These are phyloP conservation scores for Diaporthe aspalathi DNA, from an alignment of 2,329 filamentous ascomycete genomes.

Conservation along the genomic window DNA sequence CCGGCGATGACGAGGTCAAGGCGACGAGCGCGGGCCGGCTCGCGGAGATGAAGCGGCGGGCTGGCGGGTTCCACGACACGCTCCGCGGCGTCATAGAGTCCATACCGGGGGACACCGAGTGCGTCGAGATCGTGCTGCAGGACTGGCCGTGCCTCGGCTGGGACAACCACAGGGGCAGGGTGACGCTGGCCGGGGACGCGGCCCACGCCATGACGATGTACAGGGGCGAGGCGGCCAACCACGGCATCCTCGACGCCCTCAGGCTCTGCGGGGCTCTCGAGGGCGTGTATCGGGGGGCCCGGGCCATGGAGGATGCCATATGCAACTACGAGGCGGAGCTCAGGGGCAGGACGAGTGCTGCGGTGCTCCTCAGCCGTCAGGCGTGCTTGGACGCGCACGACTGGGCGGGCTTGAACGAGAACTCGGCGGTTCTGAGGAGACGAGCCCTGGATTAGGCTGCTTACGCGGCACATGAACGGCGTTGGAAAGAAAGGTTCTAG, in stretches of 20 bases:
- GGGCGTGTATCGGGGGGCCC: conserved; percentile 38
- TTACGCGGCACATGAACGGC: accelerated
- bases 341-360: conserved; percentile 15
- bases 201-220: conserved; percentile 71
- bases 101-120: conserved; percentile 56
- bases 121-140: conserved; percentile 45
- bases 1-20: conserved; percentile 48
- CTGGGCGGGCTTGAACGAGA: conserved; percentile 30
- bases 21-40: conserved; percentile 48
- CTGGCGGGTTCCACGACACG: conserved; percentile 49
- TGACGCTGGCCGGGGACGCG: conserved; percentile 64
- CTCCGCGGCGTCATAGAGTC: conserved; percentile 56
- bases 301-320: conserved; percentile 26
- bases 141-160: conserved; percentile 52
- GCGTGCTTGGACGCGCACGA: conserved; percentile 37
- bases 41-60: conserved; percentile 54
- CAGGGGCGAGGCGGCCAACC: conserved; percentile 54
- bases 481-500: background rate
- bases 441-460: background rate
- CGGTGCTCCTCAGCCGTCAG: conserved; percentile 32
- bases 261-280: conserved; percentile 44
- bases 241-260: conserved; percentile 53
- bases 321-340: conserved; percentile 37
- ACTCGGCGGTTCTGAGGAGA: conserved; percentile 30
- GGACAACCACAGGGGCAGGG: conserved; percentile 55